A percentile compares a stretch with the other conserved stretches of the same genome.
Conservation (phyloP, 352 stramenopile genomes). For the Blastocystis sp. region DNA sequence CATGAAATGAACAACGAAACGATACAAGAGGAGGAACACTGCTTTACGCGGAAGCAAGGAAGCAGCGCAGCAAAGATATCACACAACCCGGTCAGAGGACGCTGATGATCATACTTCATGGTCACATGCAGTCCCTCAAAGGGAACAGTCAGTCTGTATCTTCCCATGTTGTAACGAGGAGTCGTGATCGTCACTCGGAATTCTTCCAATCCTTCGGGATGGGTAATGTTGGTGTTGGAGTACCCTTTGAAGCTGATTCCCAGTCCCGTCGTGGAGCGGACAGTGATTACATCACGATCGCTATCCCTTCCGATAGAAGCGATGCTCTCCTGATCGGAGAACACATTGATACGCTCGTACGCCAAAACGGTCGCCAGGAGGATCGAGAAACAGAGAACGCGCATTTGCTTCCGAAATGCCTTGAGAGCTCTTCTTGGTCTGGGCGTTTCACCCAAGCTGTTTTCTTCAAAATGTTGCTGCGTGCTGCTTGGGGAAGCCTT, state of each 20-base stretch:
- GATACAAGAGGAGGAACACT: conserved; percentile 21
- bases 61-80: conserved; percentile 9
- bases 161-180: conserved; percentile 14
- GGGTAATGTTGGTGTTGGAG: conserved; percentile 12
- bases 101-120: conserved; percentile 17
- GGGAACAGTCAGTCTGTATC: not conserved
- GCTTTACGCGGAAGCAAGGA: conserved; percentile 63
- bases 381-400: not conserved
- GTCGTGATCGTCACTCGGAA: conserved; percentile 34
- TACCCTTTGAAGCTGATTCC: conserved; percentile 27
- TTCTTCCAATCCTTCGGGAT: conserved; percentile 33
- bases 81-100: conserved; percentile 32
- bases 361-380: not conserved
- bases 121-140: conserved; percentile 35
- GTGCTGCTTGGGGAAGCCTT: not conserved
- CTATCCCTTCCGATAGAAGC: conserved; percentile 2
- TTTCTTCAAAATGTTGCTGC: not conserved
- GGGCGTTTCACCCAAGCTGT: conserved; percentile 4
- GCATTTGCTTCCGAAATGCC: not conserved
- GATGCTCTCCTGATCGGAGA: conserved; percentile 29
- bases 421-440: not conserved
- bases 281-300: not conserved
- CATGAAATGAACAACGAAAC: not conserved
- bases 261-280: not conserved
- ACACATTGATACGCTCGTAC: conserved; percentile 59